A percentile compares a stretch with the other conserved stretches of the same genome.
These are phyloP conservation scores for Apiospora sp. DNA, from an alignment of 2,329 filamentous ascomycete genomes.

Conservation along the genomic window DNA sequence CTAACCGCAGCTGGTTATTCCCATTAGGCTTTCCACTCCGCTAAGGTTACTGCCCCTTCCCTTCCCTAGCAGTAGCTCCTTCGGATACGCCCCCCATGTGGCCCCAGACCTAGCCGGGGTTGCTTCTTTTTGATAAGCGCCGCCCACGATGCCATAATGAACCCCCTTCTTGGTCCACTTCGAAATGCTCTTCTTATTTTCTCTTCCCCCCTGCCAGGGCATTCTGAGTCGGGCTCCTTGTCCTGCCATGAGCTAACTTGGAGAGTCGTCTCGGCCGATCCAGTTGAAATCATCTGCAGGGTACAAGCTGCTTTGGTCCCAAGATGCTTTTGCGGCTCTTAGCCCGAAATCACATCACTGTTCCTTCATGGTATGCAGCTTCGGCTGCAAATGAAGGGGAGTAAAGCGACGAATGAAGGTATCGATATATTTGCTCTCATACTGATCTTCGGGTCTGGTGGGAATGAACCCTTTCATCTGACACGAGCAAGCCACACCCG, in stretches of 20 bases:
- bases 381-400: not conserved
- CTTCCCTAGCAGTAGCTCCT: not conserved
- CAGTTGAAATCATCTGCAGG: not conserved
- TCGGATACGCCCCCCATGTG: not conserved
- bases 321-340: not conserved
- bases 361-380: not conserved
- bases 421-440: not conserved
- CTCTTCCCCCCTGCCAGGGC: not conserved
- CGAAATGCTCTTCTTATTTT: not conserved
- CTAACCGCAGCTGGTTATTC: not conserved
- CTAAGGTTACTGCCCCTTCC: not conserved
- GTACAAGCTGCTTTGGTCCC: not conserved
- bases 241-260: not conserved
- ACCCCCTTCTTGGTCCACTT: not conserved
- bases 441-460: not conserved
- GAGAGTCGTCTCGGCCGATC: not conserved
- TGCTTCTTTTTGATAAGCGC: conserved; percentile 17
- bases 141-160: not conserved
- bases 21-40: not conserved
- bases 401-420: not conserved
- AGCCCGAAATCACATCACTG: not conserved
- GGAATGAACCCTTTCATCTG: not conserved
- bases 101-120: not conserved
- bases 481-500: conserved; percentile 12
- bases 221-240: not conserved